A percentile compares a stretch with the other conserved stretches of the same genome.
Evolutionary conservation across 768 basidiomycete species (phyloP).

Genomic region (Mycena indigotica): DNA sequence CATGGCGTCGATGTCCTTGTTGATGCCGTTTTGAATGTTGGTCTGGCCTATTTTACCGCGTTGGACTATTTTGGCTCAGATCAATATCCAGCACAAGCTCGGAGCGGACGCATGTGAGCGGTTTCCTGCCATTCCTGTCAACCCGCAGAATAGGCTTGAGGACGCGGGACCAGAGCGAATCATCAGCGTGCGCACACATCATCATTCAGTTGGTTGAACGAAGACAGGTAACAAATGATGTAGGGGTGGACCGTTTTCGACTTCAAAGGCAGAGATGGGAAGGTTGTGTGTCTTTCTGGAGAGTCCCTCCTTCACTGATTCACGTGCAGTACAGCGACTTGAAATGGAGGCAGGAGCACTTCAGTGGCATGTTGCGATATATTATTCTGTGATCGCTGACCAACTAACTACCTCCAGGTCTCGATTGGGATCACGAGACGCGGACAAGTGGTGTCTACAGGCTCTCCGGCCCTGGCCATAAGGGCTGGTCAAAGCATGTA

Average conservation of each 20-base stretch:
- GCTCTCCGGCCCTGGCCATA: slow-evolving; percentile 64
- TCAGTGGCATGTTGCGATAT: slow-evolving; percentile 56
- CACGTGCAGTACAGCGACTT: slow-evolving; percentile 64
- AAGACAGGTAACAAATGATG: no score
- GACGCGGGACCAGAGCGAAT: slow-evolving; percentile 58
- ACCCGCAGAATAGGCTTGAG: slow-evolving; percentile 66
- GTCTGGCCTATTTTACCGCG: slow-evolving; percentile 19
- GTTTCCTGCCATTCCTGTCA: slow-evolving; percentile 71
- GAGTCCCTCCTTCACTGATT: not conserved
- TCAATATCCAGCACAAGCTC: slow-evolving; percentile 65
- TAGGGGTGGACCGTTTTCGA: slow-evolving; percentile 89
- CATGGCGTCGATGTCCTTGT: slow-evolving; percentile 76
- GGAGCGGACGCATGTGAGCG: slow-evolving; percentile 79
- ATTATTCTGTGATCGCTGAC: not conserved
- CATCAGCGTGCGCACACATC: slow-evolving; percentile 71
- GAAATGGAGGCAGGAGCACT: slow-evolving; percentile 77
- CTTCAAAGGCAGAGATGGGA: slow-evolving; percentile 73
- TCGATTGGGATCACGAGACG: slow-evolving; percentile 82
- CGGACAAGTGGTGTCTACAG: slow-evolving; percentile 68
- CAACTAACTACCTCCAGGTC: slow-evolving; percentile 39
- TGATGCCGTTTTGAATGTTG: slow-evolving; percentile 88
- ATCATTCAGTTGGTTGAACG: no score
- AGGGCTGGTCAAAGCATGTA: slow-evolving; percentile 77
- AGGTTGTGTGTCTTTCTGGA: slow-evolving; percentile 51
- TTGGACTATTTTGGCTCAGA: slow-evolving; percentile 3